Evolutionary conservation across 352 stramenopile genomes (phyloP).

Genomic region (Aphanomyces astaci): DNA sequence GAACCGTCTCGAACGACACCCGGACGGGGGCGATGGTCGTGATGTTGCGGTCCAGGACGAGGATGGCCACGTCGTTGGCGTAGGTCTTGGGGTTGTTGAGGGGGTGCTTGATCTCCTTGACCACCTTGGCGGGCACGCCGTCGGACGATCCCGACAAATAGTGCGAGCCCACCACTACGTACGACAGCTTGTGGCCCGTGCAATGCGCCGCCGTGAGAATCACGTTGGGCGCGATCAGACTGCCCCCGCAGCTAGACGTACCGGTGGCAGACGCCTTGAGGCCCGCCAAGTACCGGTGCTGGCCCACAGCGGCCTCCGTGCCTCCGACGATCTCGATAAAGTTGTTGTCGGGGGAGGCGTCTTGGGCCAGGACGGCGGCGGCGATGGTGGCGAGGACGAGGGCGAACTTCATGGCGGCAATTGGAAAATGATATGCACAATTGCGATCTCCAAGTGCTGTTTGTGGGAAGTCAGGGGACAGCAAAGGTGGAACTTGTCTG

Average conservation of each 20-base stretch:
- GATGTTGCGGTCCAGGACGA: constrained; percentile 37
- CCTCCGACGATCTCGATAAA: not conserved
- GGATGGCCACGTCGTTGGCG: constrained; percentile 52
- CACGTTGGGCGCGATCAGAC: not conserved
- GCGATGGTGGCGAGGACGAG: too few species aligned
- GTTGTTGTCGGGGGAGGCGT: constrained; percentile 1
- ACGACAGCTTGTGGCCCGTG: constrained; percentile 16
- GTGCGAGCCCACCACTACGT: constrained; percentile 46
- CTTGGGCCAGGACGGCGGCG: too few species aligned
- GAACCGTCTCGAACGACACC: constrained; percentile 29
- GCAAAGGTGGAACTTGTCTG: too few species aligned
- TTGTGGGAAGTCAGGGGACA: too few species aligned
- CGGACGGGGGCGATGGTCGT: constrained; percentile 34
- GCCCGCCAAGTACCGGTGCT: not conserved
- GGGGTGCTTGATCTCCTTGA: constrained; percentile 41
- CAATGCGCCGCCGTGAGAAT: not conserved
- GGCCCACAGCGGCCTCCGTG: not conserved
- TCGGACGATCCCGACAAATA: constrained; percentile 36
- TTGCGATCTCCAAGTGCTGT: too few species aligned
- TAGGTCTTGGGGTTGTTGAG: constrained; percentile 35
- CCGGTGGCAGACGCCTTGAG: too few species aligned
- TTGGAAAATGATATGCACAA: too few species aligned
- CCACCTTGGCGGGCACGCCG: constrained; percentile 43
- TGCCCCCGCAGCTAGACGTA: not conserved
- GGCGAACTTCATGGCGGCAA: too few species aligned